Conservation (phyloP, 345 rosid species). For the Mangifera indica region DNA sequence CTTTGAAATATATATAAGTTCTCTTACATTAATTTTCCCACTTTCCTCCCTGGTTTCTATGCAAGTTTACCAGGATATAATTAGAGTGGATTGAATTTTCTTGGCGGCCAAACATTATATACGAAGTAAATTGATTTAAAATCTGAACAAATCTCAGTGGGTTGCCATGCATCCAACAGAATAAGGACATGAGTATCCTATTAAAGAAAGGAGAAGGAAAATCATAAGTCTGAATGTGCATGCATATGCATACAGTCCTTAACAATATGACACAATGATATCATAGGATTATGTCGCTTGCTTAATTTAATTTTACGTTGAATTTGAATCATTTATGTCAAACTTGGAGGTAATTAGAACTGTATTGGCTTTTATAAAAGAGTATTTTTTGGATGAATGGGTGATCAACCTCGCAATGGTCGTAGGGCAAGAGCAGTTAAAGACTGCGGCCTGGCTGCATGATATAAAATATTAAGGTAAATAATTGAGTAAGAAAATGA, state of each 20-base stretch:
- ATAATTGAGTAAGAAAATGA: conserved; percentile 3
- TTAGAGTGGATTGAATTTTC: no score
- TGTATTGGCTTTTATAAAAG: not conserved
- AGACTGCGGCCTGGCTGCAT: not conserved
- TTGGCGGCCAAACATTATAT: no score
- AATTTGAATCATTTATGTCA: conserved; percentile 10
- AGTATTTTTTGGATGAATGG: conserved; percentile 18
- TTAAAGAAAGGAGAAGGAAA: not conserved
- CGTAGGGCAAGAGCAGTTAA: conserved; percentile 21
- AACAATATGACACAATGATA: no score
- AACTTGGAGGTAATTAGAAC: not conserved
- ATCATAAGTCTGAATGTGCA: not conserved
- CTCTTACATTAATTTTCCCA: no score
- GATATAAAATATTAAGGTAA: no score
- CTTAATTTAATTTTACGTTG: not conserved
- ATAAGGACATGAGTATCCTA: not conserved
- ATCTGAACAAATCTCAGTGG: no score
- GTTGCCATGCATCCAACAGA: not conserved
- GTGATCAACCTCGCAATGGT: conserved; percentile 22
- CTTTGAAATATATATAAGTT: no score
- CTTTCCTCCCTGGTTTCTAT: no score
- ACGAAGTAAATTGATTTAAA: no score
- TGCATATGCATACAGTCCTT: no score
- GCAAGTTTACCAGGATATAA: no score
- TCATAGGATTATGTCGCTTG: no score